These are phyloP conservation scores for Rubia yunnanensis DNA, from an alignment of 257 asterid genomes.

Conservation along the genomic window DNA sequence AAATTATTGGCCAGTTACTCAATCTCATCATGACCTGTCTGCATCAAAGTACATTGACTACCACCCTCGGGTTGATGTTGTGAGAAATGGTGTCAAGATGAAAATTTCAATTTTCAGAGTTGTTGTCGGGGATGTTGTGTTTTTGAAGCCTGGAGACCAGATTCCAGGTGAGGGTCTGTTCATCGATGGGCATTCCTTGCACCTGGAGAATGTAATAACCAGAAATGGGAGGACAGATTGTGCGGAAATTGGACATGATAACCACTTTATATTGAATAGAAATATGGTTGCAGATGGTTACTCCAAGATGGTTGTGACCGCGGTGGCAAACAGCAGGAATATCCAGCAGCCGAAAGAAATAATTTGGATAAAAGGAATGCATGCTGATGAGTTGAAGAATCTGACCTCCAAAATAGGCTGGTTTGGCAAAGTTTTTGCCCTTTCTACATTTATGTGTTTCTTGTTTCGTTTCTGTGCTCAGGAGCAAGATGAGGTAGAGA, in stretches of 20 bases:
- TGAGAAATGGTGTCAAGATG: constrained; percentile 5
- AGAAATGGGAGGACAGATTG: neutral
- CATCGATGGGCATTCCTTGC: constrained; percentile 15
- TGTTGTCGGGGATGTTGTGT: constrained; percentile 16
- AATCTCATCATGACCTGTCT: constrained; percentile 8
- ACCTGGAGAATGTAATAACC: neutral
- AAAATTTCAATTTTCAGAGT: constrained; percentile 2
- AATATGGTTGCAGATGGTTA: constrained; percentile 13
- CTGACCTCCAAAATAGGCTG: neutral
- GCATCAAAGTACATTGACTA: neutral
- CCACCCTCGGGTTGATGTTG: constrained; percentile 12
- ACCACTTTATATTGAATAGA: constrained; percentile 13
- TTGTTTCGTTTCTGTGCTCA: constrained; percentile 11
- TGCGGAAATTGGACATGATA: constrained; percentile 3
- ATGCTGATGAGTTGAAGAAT: constrained; percentile 2
- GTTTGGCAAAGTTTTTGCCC: constrained; percentile 5
- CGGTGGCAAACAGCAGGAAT: constrained; percentile 12
- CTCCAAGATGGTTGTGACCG: constrained; percentile 14
- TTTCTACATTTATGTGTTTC: constrained; percentile 9
- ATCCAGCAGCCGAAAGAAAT: neutral
- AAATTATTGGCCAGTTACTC: constrained; percentile 11
- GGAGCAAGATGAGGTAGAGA: neutral
- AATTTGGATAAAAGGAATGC: constrained; percentile 5
- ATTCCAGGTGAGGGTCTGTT: constrained; percentile 21
- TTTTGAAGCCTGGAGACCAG: constrained; percentile 17